Conservation (phyloP, 75 land plant genomes). For the Pinus taeda region DNA sequence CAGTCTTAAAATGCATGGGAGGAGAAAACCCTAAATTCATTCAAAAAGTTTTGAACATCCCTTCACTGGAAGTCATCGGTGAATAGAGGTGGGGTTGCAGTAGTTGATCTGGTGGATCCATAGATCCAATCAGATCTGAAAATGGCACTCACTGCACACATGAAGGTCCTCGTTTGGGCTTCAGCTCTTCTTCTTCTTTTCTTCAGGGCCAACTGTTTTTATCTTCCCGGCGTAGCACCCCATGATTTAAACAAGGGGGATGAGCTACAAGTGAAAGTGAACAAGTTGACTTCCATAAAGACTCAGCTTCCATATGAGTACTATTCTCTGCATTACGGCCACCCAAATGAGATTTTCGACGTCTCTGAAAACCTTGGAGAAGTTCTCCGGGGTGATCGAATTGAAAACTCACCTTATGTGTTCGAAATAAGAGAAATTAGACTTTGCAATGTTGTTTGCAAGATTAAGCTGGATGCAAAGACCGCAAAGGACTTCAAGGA, state of each 20-base stretch:
- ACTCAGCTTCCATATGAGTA: constrained; percentile 98
- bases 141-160: too few relatives aligned
- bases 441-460: constrained; percentile 72
- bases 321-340: constrained; percentile 84
- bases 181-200: constrained; percentile 14
- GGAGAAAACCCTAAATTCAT: too few relatives aligned
- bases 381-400: constrained; percentile 98
- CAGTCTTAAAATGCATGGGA: too few relatives aligned
- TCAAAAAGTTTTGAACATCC: too few relatives aligned
- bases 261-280: constrained; percentile 63
- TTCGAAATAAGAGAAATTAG: constrained; percentile 68
- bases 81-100: too few relatives aligned
- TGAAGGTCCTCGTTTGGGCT: background rate
- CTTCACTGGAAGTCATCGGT: too few relatives aligned
- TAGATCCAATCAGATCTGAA: too few relatives aligned
- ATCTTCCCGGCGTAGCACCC: constrained; percentile 94
- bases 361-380: constrained; percentile 96
- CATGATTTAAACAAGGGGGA: constrained; percentile 79
- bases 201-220: constrained; percentile 44
- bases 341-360: constrained; percentile 66
- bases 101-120: too few relatives aligned
- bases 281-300: constrained; percentile 93
- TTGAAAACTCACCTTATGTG: constrained; percentile 90
- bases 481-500: constrained; percentile 77
- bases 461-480: constrained; percentile 46